Base-by-base conservation (phyloP, 768 basidiomycete genomes). In the Peribolospora kevripleyi region DNA sequence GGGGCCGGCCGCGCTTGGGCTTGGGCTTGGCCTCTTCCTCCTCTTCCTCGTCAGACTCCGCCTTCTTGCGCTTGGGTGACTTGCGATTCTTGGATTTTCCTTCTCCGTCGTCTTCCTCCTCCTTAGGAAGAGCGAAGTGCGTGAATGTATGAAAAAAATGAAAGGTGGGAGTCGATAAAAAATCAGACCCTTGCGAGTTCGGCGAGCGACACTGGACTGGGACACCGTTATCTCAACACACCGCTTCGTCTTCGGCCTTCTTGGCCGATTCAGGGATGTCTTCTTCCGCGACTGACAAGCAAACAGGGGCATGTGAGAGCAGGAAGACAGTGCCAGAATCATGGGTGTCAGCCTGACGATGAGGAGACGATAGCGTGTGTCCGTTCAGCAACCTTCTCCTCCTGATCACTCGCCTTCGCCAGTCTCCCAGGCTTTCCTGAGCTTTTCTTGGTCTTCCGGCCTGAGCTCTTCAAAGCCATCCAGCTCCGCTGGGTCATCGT, bases 381-480 rank as follows among this genome's bases (percentile, higher is more conserved):
- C 1, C 38, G 11, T 13, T 54, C 42, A 45, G 37, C 10, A 37
- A 37, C 13, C 50, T 10, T 4, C 46, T 14, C 8, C 36, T 7
- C 8, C 40, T 36, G 37, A 25, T 7, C 9, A 37, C 10, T 50
- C 37, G 68, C 68, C 68, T 42, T 79, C 72, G 4, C 81, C 87
- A 1, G 73, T 75, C 51, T 82, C 75, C 72, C 76, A 85, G 1
- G 90, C 87, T 62, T 73, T 76, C 55, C 65, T 69, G 46, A 93
- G 65, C 56, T 77, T 79, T 5, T 72, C 76, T 66, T 90, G 72
- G 64, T 90, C 85, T 47, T 76, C 80, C 1, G 71, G 68, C 0
- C 62, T 69, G 49, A 87, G 73, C 0, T 79, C 80, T 14, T 86
- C 83, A 66, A 74, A 91, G 14, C 88, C 88, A 64, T 95, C 88